Evolutionary conservation across 345 rosid species (phyloP), one percentile per base, ranked within the genome.

Genomic region (Limnanthes douglasii): DNA sequence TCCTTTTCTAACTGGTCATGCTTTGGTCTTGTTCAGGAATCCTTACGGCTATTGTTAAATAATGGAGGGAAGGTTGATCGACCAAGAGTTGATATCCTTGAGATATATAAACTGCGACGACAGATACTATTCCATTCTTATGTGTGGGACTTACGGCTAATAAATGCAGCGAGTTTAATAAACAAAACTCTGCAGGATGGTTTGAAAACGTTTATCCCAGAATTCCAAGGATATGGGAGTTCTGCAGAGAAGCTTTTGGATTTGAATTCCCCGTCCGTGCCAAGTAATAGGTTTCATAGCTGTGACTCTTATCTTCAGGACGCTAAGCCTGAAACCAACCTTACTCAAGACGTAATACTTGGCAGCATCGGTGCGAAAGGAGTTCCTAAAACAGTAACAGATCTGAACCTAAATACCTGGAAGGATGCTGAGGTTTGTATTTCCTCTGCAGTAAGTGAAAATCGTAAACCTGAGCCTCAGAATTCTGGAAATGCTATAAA

Each of bases 61-160:
- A n/a, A n/a, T 51, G 67, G 55, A 35, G 41, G 11, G 39, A 77
- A 60, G 53, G 53, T 52, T 21, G 74, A 74, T 37, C 71, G 62
- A 57, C 75, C 72, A 50, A 56, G 57, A 24, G 41, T 70, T 57
- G 94, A 90, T 56, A 74, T 90, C 51, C 86, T 90, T 37, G 82
- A 79, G 66, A 52, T 90, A 39, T 80, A 90, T 39, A 74, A 61
- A 50, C 52, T 90, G 50, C 70, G 74, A 56, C 64, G 95, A 47
- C 74, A 74, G 71, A 56, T 84, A 43, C 64, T 84, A 32, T 65
- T 72, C 48, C 73, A 62, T 54, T 77, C 93, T 18, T 80, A 70
- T 58, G 62, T 75, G 23, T 90, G 96, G 96, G 93, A 90, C 55
- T 84, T 68, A 46, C 67, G 69, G 39, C 75, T 90, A 41, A 55